Evolutionary conservation across 2,329 filamentous ascomycete species (phyloP).

Genomic region (Stagonosporopsis rhizophila): DNA sequence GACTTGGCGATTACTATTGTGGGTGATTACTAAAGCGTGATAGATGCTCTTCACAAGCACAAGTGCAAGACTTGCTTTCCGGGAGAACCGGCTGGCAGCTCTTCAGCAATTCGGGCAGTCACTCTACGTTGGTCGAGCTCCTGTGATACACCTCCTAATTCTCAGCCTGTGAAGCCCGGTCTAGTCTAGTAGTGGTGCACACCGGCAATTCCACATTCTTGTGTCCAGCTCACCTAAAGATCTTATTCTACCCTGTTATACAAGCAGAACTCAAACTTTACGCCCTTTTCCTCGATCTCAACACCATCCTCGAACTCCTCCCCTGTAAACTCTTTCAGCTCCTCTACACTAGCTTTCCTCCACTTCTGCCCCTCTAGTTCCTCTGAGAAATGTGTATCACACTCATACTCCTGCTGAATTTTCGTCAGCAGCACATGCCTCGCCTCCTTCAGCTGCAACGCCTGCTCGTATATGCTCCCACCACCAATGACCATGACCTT

Average conservation of each 20-base stretch:
- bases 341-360: slow-evolving; percentile 60
- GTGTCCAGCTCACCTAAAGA: background rate
- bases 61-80: too few relatives aligned
- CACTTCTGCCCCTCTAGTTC: slow-evolving; percentile 62
- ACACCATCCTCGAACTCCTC: slow-evolving; percentile 66
- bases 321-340: slow-evolving; percentile 69
- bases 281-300: slow-evolving; percentile 68
- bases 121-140: background rate
- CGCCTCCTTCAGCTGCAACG: slow-evolving; percentile 66
- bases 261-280: slow-evolving; percentile 75
- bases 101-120: background rate
- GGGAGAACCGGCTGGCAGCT: background rate
- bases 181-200: background rate
- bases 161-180: background rate
- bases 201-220: background rate
- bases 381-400: slow-evolving; percentile 77
- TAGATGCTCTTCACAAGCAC: background rate
- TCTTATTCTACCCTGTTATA: slow-evolving; percentile 50
- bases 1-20: background rate
- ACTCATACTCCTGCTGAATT: slow-evolving; percentile 73
- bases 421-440: slow-evolving; percentile 73
- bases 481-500: slow-evolving; percentile 87
- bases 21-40: slow-evolving; percentile 1
- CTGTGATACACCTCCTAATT: background rate
- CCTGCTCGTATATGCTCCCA: slow-evolving; percentile 79